Base-by-base conservation (phyloP, 129 eudicot genomes). In the Flaveria brownii region DNA sequence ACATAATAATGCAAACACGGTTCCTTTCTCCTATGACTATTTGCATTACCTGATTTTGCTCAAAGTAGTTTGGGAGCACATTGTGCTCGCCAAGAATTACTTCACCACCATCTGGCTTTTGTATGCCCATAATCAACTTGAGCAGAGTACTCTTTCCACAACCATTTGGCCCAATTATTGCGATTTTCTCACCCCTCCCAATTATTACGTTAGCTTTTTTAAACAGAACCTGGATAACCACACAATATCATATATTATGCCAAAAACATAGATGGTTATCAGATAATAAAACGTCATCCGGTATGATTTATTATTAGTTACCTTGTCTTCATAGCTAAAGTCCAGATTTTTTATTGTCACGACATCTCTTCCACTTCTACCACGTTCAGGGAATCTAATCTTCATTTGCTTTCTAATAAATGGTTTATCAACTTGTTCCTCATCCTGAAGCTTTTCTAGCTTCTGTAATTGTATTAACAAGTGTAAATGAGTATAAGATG, bases 131-230 rank as follows among this genome's bases (percentile, higher is more conserved):
- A 69, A 91, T 87, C 78, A 94, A 76, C 74, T 91, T 91, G 13
- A 94, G 90, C 81, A 94, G 81, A 42, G 96, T 94, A 81, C 98
- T 94, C 81, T 94, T 94, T 47, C 98, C 98, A 81, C 98, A 94
- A 36, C 97, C 98, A 71, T 94, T 94, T 9, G 98, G 97, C 47
- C 96, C 98, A 77, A 91, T 82, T 68, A 94, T 94, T 28, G 98
- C 97, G 74, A 94, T 76, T 87, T 94, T 94, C 86, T 94, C 98
- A 78, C 98, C 98, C 82, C 87, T 86, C 76, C 86, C 88, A 60
- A 91, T 89, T 47, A 89, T 78, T 50, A 94, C 73, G 76, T 86
- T 94, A 26, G 97, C 97, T 71, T 89, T 91, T 17, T 80, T 85
- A 70, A 92, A 92, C 25, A 94, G 85, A 56, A 94, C 92, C 97